Evolutionary conservation across 805 yeast species (phyloP), one percentile per base, ranked within the genome.

Genomic region (Saccharomycopsis capsularis): DNA sequence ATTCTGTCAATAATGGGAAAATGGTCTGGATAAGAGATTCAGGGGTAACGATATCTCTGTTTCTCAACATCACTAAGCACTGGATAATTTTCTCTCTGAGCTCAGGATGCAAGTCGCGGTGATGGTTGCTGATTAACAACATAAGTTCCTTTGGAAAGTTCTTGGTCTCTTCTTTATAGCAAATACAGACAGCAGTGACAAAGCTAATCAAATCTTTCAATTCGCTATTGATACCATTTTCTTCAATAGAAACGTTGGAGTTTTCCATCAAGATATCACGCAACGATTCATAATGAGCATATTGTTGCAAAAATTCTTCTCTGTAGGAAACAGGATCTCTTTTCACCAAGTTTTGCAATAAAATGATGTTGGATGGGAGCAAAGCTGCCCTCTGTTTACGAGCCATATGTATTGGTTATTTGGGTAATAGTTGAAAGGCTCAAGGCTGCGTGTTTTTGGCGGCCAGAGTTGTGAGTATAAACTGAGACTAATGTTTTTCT

Each of bases 241-340:
- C 77, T 46, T 76, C 76, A 25, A 79, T 76, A 7, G 74, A 73
- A 5, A 74, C 73, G 3, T 67, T 49, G 1, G 90, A 89, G 63
- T 85, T 85, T 53, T 82, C 68, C 63, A 88, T 69, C 60, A 85
- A 87, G 51, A 93, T 85, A 59, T 91, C 98, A 64, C 95, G 73
- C 51, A 89, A 68, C 2, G 98, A 85, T 62, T 84, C 89, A 66
- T 93, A 93, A 64, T 93, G 98, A 46, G 93, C 78, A 63, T 83
- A 88, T 63, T 93, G 99, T 59, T 89, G 93, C 36, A 84, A 65
- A 65, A 93, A 93, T 65, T 93, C 99, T 66, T 93, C 99, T 52
- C 80, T 79, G 63, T 93, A 93, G 0, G 98, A 90, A 58, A 78
- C 85, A 2, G 99, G 97, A 64, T 93, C 99, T 59, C 97, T 75